Base-by-base conservation (phyloP, 108 stramenopile species). In the Cylindrotheca fusiformis region DNA sequence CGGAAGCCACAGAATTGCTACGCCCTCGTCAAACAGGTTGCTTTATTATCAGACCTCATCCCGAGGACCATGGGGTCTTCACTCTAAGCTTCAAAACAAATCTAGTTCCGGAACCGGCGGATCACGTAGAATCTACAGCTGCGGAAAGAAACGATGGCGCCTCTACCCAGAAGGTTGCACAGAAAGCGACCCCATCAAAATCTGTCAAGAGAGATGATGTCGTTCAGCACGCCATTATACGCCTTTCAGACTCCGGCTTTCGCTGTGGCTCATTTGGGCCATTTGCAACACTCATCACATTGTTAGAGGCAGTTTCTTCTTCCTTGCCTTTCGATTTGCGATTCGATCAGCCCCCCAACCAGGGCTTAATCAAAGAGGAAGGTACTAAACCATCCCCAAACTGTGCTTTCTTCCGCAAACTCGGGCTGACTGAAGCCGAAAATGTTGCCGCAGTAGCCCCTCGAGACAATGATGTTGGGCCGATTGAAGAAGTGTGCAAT, bases 191-290 rank as follows among this genome's bases (percentile, higher is more conserved):
- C 24, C 33, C 47, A 48, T 6, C 64, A 18, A 71, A 65, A 33
- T 59, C 86, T 29, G 63, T 81, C 19, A 82, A 78, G 48, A 75
- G 68, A 0, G 85, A 93, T 51, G 87, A 90, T 61, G 80, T 89
- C 45, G 93, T 94, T 2, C 93, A 94, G 57, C 93, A 94, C 67
- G 93, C 93, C 20, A 90, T 94, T 20, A 68, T 94, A 50, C 82
- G 93, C 1, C 74, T 94, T 17, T 84, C 89, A 19, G 90, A 91
- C 65, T 85, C 86, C 44, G 93, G 93, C 0, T 94, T 91, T 51
- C 71, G 90, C 22, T 94, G 93, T 52, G 93, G 93, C 6, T 94
- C 93, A 12, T 94, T 91, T 70, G 93, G 93, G 50, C 93, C 93
- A 22, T 91, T 84, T 55, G 70, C 82, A 8, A 84, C 80, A 2